A percentile compares a stretch with the other conserved stretches of the same genome.
Conservation (phyloP, 1,284 basidiomycete genomes). For the Ceratobasidium sp. region DNA sequence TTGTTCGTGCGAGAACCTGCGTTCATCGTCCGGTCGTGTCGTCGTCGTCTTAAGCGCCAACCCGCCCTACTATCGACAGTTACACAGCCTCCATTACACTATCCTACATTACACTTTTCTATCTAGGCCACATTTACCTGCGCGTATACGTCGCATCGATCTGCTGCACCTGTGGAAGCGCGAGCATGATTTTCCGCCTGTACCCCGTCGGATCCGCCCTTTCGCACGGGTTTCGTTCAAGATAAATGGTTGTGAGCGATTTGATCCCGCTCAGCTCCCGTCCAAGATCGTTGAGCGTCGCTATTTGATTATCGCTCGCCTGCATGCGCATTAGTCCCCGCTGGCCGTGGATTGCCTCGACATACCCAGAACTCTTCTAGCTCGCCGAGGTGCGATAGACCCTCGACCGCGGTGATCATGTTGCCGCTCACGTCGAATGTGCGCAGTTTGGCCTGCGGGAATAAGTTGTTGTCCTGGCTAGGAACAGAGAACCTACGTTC, state of each 20-base stretch:
- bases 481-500: constrained; percentile 61
- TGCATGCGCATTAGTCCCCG: constrained; percentile 49
- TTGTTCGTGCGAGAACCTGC: constrained; percentile 30
- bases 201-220: constrained; percentile 77
- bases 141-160: constrained; percentile 84
- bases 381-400: constrained; percentile 72
- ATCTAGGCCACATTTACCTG: neutral
- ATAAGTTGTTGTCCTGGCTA: constrained; percentile 35
- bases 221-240: constrained; percentile 94
- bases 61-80: constrained; percentile 8
- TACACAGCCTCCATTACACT: constrained; percentile 25
- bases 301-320: constrained; percentile 88
- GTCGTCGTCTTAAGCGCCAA: constrained; percentile 22
- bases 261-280: constrained; percentile 70
- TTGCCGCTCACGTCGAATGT: constrained; percentile 91
- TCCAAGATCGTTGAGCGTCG: constrained; percentile 70
- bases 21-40: constrained; percentile 17
- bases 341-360: constrained; percentile 24
- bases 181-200: constrained; percentile 86
- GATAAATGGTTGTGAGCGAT: constrained; percentile 85
- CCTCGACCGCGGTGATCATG: constrained; percentile 77
- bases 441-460: constrained; percentile 69
- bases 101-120: neutral
- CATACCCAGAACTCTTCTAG: constrained; percentile 94
- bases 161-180: constrained; percentile 87